Base-by-base conservation (phyloP, 2,329 filamentous ascomycete species). In the Pyrenophora teres region DNA sequence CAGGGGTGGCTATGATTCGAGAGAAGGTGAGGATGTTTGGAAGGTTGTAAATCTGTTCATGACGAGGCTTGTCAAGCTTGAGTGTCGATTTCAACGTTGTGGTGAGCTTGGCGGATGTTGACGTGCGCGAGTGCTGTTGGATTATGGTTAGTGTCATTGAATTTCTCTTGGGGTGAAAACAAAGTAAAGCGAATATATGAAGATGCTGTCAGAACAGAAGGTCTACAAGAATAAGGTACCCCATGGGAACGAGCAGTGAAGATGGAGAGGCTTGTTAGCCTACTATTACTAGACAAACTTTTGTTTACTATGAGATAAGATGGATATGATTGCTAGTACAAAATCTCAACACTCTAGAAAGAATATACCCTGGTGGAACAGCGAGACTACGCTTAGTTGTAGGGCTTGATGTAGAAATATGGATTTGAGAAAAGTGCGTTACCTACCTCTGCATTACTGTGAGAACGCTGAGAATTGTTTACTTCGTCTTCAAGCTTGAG, bases 41-140 rank as follows among this genome's bases (percentile, higher is more conserved):
- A n/a, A 99, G 70, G 31, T 91, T 99, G 78, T 96, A 97, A 69
- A 99, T 96, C 70, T 99, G 92, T 76, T 99, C 94, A 10, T 80
- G 73, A 7, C 78, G 71, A 36, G 62, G 58, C 15, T 58, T 62
- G 53, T 66, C 59, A 41, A 71, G 56, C 42, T 65, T 68, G 42
- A 72, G 57, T 15, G 62, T 68, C 7, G 67, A 60, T 33, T 68
- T 69, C 6, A 72, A 52, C 19, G 67, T 68, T 53, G 60, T 49
- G 15, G 65, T 56, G 12, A 69, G 58, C 38, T 57, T 65, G 30
- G 64, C 45, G 16, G 64, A 59, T 6, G 63, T 39, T 23, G 60
- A 54, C 6, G 54, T 39, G 10, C 33, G 25, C 33, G 23, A 10
- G 25, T 39, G 52, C 21, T 50, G 45, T 56, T 44, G 18, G 6